phyloP scores from a whole-genome alignment of 208 protist species.

The Leishmania mexicana region DNA sequence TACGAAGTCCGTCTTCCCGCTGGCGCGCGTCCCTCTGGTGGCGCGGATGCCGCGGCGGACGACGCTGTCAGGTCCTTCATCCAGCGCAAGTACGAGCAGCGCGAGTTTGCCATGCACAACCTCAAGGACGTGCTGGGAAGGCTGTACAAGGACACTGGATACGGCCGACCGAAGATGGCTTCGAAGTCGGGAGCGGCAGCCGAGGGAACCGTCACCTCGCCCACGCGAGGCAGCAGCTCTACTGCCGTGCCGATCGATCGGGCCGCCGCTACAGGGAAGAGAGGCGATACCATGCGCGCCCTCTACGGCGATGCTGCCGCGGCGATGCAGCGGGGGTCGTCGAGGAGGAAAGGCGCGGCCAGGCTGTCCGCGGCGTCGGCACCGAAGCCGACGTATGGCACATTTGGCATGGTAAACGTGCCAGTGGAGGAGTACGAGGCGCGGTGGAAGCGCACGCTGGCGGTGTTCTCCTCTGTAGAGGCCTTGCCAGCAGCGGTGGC shows the following conservation, averaged over 20 bases:
- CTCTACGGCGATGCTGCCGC: constrained; percentile 38
- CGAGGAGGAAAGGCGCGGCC: background rate
- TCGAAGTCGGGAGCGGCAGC: background rate
- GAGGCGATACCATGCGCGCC: constrained; percentile 44
- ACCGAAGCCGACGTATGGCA: constrained; percentile 58
- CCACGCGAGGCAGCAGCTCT: background rate
- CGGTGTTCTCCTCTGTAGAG: constrained; percentile 42
- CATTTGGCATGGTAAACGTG: constrained; percentile 88
- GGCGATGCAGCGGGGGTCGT: constrained; percentile 3
- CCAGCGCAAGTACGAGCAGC: constrained; percentile 67
- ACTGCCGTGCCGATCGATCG: constrained; percentile 10
- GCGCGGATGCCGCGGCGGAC: constrained; percentile 31
- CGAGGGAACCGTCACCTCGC: background rate
- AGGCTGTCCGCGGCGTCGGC: background rate
- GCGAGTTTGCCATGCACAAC: constrained; percentile 61
- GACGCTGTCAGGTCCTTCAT: constrained; percentile 59
- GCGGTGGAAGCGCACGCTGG: constrained; percentile 40
- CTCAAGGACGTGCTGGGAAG: constrained; percentile 37
- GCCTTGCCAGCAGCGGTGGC: background rate
- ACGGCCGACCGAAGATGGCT: constrained; percentile 35
- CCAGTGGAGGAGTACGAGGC: constrained; percentile 57
- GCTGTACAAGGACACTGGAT: constrained; percentile 70
- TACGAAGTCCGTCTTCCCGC: constrained; percentile 58
- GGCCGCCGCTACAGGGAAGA: constrained; percentile 44
- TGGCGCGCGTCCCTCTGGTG: constrained; percentile 4